Base-by-base conservation (phyloP, 345 rosid genomes). In the Linum tenue region DNA sequence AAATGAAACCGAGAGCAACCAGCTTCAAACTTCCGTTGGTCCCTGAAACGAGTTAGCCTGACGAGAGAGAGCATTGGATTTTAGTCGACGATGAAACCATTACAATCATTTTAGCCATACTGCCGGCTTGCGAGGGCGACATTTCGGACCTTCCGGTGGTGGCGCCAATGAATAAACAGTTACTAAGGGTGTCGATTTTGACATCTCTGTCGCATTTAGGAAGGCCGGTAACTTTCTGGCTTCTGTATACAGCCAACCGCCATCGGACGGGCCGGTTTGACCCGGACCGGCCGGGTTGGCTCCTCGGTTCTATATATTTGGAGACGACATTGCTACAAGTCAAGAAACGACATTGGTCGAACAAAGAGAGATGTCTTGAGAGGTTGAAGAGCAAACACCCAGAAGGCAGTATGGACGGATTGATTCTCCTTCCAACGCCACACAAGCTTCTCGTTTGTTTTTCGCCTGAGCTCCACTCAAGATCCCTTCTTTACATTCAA, bases 401-500 rank as follows among this genome's bases (percentile, higher is more conserved):
- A 66, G 44, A 51, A 9, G 51, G 16, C n/a, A 62, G 3, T 51
- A 75, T 75, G 79, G 73, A 68, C 68, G 74, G 78, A 43, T 76
- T 76, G 6, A 64, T 64, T 44, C 44, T 63, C 15, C 55, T 64
- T 67, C 74, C 66, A 61, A 15, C 67, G 5, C 80, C 74, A n/a
- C 70, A 40, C 40, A 39, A 35, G 64, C 15, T 65, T 71, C 69
- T 77, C 72, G 53, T 48, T 15, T 10, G 53, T 48, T 71, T 39
- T 67, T 65, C 74, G 5, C 75, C 76, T 64, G 69, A 53, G 55
- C 70, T 77, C 60, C 70, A 80, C 64, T 69, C 84, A 64, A 78
- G 74, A 68, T 76, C 82, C 2, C 61, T 55, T 53, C 69, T 80
- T 75, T 57, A 50, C 60, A 64, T 71, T 1, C 71, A 68, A 37